Evolutionary conservation across 192 early-diverging fungal genomes (phyloP), one percentile per base, ranked within the genome.

Genomic region (Coemansia sp.): DNA sequence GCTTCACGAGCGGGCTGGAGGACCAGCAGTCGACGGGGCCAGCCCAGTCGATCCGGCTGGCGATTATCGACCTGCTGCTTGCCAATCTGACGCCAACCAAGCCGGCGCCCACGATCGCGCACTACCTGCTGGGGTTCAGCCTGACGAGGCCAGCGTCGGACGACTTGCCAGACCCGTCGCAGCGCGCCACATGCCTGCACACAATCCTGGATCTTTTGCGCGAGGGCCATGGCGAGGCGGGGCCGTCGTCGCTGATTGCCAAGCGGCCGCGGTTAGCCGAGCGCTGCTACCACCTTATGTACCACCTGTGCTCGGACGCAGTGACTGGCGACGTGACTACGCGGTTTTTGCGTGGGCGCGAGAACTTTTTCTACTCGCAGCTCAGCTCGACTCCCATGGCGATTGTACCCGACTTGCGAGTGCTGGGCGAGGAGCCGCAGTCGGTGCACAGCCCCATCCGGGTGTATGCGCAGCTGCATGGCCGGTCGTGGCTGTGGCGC

Each of bases 401-500:
- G 46, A 26, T 70, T 13, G 26, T 43, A 37, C 69, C 62, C 2
- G 47, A 50, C 19, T 9, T 19, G 47, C n/a, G 6, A 6, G 10
- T 21, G 6, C 23, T 21, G 47, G 47, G 47, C 21, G 11, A 6
- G 19, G 8, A 10, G 19, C n/a, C 47, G 1, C 9, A 23, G 47
- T 50, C 47, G 19, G 58, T 75, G 60, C 68, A 75, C 59, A 72
- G 49, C 42, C 67, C 72, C 10, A 61, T 67, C 30, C 57, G 55
- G 10, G 73, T 73, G 16, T 70, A 77, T 63, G 82, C 89, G 13
- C 85, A 88, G 64, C 82, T 99, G 55, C 88, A 96, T 66, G 91
- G 93, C 46, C 90, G 94, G 14, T 87, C 97, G 0, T 99, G 95
- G 95, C 82, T 97, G 11, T 86, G 98, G 86, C 90, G 92, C 62